Evolutionary conservation across 2,329 filamentous ascomycete genomes (phyloP), one percentile per base, ranked within the genome.

Genomic region (Colletotrichum euphorbiae): DNA sequence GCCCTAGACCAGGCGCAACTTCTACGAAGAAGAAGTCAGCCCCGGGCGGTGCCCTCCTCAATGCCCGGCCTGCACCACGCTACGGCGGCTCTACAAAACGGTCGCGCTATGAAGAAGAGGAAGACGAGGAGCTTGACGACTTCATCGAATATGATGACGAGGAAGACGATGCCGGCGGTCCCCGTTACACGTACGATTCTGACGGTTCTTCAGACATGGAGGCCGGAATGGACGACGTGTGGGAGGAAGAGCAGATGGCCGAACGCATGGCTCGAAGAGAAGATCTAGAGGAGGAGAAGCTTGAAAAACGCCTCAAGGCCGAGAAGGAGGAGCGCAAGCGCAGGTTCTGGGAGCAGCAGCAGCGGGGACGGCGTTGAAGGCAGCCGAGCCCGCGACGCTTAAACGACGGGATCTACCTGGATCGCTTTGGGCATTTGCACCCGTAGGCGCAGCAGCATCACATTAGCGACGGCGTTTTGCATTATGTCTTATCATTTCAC

Each of bases 151-250:
- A 88, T 67, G 86, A 89, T 48, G 86, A 88, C 0, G 85, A 87
- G 5, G 78, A 76, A 2, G 73, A 74, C 36, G 73, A 71, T 4
- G 48, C 48, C 42, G 77, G 71, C 12, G 77, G 80, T 7, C 80
- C 78, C 36, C 78, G 80, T 6, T 84, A 86, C 69, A 83, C 82
- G 54, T 90, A 92, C 71, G 85, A 82, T 3, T 90, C 88, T 0
- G 91, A 91, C 62, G 88, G 77, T 6, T 91, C 90, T 5, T 93
- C 90, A 6, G 92, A 93, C 73, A 94, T 94, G 90, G 91, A 94
- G 77, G 92, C 91, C 2, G 91, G 91, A 38, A 77, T 91, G 42
- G 90, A 90, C 69, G 91, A 94, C 72, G 87, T 94, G 59, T 91
- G 93, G 69, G 81, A 85, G 40, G 92, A 95, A 76, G 92, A 95